Evolutionary conservation across 306 rosid genomes (phyloP), one percentile per base, ranked within the genome.

Genomic region (Cicer judaicum): DNA sequence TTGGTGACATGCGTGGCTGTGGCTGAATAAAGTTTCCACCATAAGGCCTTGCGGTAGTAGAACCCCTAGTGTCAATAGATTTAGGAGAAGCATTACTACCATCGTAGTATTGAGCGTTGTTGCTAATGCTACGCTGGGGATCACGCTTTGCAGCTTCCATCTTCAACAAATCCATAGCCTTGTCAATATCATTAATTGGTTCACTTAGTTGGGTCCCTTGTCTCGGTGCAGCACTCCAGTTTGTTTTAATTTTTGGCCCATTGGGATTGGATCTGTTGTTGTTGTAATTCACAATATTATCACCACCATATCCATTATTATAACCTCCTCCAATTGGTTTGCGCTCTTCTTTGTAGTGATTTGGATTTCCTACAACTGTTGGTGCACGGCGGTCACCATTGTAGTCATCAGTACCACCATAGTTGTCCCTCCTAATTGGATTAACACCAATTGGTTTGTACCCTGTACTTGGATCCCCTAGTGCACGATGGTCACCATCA

Each of bases 131-230:
- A 7, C 10, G 5, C 1, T 4, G 36, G 2, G 7, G 44, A 8
- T 16, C 14, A 2, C 68, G 16, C 44, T 24, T 68, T 73, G 56
- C 80, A 4, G 69, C 87, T 47, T 68, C 75, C 6, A 5, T 78
- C 85, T 34, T 80, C 83, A 84, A 55, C 59, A 73, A 16, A 10
- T 72, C 68, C 2, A 80, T 0, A 18, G 82, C 85, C 55, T 68
- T 72, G 0, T 39, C 72, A 5, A 84, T 79, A 34, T 91, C 86
- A 66, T 57, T 55, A 29, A 74, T 89, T 5, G 96, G 80, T 59
- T 19, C 21, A 34, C 81, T 81, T 13, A 89, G 73, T 4, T 13
- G 81, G 14, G 64, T 67, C 55, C 82, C 88, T 12, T 48, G 80
- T 76, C 68, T 73, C 1, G 83, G 78, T 5, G 65, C 52, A 7